Percentiles rank a stretch among this genome's conserved stretches.
Conservation (phyloP, 2,329 filamentous ascomycete species). For the Apiospora saccharicola region DNA sequence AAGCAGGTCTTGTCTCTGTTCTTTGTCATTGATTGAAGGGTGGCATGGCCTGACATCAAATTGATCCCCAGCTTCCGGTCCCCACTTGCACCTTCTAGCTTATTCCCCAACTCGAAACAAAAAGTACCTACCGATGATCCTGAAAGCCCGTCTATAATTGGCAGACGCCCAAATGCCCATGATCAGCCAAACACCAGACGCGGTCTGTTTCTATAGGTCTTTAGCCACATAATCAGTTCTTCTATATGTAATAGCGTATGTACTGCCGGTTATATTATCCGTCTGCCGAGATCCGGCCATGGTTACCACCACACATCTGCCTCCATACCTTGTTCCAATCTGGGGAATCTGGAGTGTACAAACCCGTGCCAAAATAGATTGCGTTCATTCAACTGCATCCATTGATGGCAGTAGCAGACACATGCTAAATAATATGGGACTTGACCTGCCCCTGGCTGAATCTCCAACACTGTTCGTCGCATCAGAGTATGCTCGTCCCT, state of each 20-base stretch:
- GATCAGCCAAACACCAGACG: background rate
- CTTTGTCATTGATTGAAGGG: background rate
- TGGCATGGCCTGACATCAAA: too few relatives aligned
- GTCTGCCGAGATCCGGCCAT: conserved; percentile 2
- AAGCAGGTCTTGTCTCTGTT: background rate
- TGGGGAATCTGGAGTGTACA: background rate
- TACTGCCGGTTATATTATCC: conserved; percentile 3
- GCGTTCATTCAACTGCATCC: background rate
- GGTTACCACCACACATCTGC: background rate
- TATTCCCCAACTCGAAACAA: background rate
- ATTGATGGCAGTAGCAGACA: background rate
- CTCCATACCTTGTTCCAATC: background rate
- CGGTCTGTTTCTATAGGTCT: background rate
- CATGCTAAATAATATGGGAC: background rate
- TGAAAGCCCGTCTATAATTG: conserved; percentile 1
- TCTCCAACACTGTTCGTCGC: conserved; percentile 35
- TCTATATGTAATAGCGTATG: background rate
- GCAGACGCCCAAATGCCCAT: background rate
- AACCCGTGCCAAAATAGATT: background rate
- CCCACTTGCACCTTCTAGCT: background rate
- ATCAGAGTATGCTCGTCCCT: conserved; percentile 33
- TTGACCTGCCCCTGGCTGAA: conserved; percentile 1
- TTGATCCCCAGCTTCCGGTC: background rate
- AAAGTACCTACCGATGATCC: background rate
- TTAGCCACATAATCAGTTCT: background rate